These are phyloP conservation scores for Phytophthora multivora DNA, from an alignment of 352 stramenopile genomes.

Conservation along the genomic window DNA sequence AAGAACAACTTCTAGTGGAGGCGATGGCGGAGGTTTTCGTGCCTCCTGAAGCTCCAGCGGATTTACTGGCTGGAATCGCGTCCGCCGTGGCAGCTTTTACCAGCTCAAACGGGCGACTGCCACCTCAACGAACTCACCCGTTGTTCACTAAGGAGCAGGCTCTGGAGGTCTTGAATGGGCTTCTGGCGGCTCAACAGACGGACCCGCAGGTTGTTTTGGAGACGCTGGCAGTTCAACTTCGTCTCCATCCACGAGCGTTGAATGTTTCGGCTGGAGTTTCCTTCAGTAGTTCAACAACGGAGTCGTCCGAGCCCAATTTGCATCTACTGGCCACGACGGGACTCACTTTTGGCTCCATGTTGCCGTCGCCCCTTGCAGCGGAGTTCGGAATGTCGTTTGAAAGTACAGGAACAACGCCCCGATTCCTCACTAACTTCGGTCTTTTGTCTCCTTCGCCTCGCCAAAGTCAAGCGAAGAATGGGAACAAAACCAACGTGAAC, in stretches of 20 bases:
- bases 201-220: conserved; percentile 35
- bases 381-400: conserved; percentile 23
- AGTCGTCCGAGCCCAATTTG: conserved; percentile 31
- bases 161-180: conserved; percentile 31
- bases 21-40: conserved; percentile 62
- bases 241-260: conserved; percentile 25
- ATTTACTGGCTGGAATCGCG: conserved; percentile 57
- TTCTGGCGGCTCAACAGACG: conserved; percentile 28
- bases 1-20: conserved; percentile 54
- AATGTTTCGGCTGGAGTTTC: conserved; percentile 37
- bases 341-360: conserved; percentile 33
- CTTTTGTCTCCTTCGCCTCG: conserved; percentile 25
- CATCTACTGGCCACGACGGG: conserved; percentile 32
- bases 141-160: conserved; percentile 55
- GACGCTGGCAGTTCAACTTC: conserved; percentile 29
- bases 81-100: conserved; percentile 64
- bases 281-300: conserved; percentile 18
- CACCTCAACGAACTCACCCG: conserved; percentile 40
- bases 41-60: conserved; percentile 41
- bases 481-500: conserved; percentile 1
- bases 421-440: conserved; percentile 18
- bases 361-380: conserved; percentile 22
- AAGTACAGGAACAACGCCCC: conserved; percentile 17
- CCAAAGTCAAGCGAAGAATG: conserved; percentile 12
- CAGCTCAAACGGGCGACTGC: conserved; percentile 43